Evolutionary conservation across 2,329 filamentous ascomycete genomes (phyloP).

Genomic region (Lomentospora prolificans): DNA sequence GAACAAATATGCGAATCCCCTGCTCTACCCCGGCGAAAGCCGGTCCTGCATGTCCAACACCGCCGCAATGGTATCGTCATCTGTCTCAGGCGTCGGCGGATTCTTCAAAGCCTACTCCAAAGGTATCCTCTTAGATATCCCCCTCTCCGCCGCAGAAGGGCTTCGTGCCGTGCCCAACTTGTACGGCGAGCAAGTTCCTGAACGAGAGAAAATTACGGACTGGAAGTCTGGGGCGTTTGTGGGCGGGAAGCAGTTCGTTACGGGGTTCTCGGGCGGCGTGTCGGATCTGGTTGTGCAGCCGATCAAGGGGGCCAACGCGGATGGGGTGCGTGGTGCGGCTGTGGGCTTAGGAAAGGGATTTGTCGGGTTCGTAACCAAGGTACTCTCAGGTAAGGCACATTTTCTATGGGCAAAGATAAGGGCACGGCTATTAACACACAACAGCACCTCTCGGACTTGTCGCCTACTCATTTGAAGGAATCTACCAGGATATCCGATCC

Average conservation of each 20-base stretch:
- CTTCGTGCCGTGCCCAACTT: slow-evolving; percentile 42
- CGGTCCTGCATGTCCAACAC: not conserved
- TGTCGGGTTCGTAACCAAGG: slow-evolving; percentile 15
- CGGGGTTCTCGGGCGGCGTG: slow-evolving; percentile 32
- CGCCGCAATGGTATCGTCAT: slow-evolving; percentile 9
- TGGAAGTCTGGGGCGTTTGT: slow-evolving; percentile 33
- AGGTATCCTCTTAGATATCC: slow-evolving; percentile 34
- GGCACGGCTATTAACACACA: not conserved
- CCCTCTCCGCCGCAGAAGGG: slow-evolving; percentile 38
- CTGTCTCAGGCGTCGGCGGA: slow-evolving; percentile 20
- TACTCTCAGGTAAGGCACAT: slow-evolving; percentile 12
- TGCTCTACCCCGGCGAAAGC: not conserved
- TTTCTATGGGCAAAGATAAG: not conserved
- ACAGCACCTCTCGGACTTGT: slow-evolving; percentile 14
- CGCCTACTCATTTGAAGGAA: slow-evolving; percentile 14
- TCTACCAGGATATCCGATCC: slow-evolving; percentile 13
- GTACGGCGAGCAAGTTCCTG: slow-evolving; percentile 28
- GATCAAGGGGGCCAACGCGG: slow-evolving; percentile 12
- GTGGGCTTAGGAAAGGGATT: slow-evolving; percentile 34
- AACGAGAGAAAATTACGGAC: slow-evolving; percentile 32
- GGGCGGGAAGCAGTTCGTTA: slow-evolving; percentile 31
- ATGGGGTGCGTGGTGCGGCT: slow-evolving; percentile 28
- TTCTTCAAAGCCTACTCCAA: slow-evolving; percentile 24
- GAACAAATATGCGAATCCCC: not conserved
- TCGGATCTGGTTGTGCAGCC: slow-evolving; percentile 33